These are phyloP conservation scores for Trichoderma orchidacearum DNA, from an alignment of 495 filamentous ascomycete genomes.

Conservation along the genomic window DNA sequence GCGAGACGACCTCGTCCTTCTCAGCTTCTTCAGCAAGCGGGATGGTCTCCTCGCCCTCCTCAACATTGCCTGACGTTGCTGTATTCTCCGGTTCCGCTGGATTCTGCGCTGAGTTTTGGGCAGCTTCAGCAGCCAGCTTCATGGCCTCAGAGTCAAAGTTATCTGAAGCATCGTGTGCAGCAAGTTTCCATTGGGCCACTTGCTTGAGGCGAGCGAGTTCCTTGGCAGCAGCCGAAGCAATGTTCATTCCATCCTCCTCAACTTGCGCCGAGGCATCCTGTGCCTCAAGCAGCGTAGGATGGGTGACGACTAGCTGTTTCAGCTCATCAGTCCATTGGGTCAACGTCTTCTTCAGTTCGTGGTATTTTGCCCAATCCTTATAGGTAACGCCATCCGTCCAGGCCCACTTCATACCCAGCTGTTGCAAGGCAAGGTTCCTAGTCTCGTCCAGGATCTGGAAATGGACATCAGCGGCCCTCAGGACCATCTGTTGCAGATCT, in stretches of 20 bases:
- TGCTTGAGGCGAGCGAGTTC: slow-evolving; percentile 77
- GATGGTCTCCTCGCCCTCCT: slow-evolving; percentile 8
- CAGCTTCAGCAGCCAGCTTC: slow-evolving; percentile 27
- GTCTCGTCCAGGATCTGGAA: slow-evolving; percentile 73
- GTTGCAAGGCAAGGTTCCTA: slow-evolving; percentile 78
- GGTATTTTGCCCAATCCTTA: slow-evolving; percentile 90
- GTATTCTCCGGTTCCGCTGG: slow-evolving; percentile 11
- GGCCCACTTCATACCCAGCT: slow-evolving; percentile 95
- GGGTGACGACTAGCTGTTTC: slow-evolving; percentile 51
- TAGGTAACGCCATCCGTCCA: slow-evolving; percentile 93
- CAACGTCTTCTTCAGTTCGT: slow-evolving; percentile 68
- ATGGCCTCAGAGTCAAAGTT: slow-evolving; percentile 48
- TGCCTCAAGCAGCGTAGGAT: slow-evolving; percentile 58
- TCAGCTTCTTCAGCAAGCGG: not conserved
- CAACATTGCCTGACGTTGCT: slow-evolving; percentile 9
- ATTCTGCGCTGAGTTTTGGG: slow-evolving; percentile 11
- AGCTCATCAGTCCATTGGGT: slow-evolving; percentile 79
- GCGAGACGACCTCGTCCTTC: not conserved
- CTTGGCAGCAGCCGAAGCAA: slow-evolving; percentile 67
- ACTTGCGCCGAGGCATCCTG: slow-evolving; percentile 53
- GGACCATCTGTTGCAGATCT: slow-evolving; percentile 54
- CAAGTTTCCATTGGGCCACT: slow-evolving; percentile 74
- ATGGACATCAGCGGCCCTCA: slow-evolving; percentile 64
- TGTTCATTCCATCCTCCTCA: slow-evolving; percentile 62
- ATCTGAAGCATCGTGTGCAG: slow-evolving; percentile 57